Evolutionary conservation across 441 rosid genomes (phyloP).

Genomic region (Theobroma grandiflorum): DNA sequence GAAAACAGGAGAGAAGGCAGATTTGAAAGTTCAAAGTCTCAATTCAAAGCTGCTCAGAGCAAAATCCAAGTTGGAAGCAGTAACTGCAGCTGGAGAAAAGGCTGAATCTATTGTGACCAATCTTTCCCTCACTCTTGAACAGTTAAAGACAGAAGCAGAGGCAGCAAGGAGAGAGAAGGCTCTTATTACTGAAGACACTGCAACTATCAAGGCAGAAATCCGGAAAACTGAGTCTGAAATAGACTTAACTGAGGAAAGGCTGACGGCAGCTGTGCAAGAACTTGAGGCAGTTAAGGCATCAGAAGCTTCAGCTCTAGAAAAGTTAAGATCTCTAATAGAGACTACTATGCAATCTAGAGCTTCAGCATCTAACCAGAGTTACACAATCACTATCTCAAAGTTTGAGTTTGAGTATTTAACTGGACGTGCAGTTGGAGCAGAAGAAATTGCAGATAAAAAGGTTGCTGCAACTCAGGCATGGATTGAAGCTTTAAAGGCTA

Average conservation of each 20-base stretch:
- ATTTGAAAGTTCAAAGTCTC: slow-evolving; percentile 57
- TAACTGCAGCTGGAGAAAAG: slow-evolving; percentile 57
- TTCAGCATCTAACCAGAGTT: slow-evolving; percentile 44
- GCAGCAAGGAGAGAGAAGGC: slow-evolving; percentile 65
- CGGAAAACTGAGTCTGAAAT: slow-evolving; percentile 57
- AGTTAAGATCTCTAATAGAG: slow-evolving; percentile 54
- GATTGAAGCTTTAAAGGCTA: slow-evolving; percentile 79
- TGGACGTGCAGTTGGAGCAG: slow-evolving; percentile 65
- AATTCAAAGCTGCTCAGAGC: slow-evolving; percentile 82
- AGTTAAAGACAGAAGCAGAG: slow-evolving; percentile 65
- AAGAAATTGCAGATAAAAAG: slow-evolving; percentile 81
- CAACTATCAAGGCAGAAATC: slow-evolving; percentile 49
- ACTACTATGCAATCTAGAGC: slow-evolving; percentile 56
- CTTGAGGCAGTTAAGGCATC: slow-evolving; percentile 60
- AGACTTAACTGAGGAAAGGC: slow-evolving; percentile 59
- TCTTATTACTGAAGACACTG: slow-evolving; percentile 53
- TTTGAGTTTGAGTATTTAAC: slow-evolving; percentile 82
- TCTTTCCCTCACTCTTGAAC: slow-evolving; percentile 62
- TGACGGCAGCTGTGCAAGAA: slow-evolving; percentile 64
- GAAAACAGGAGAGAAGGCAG: slow-evolving; percentile 55
- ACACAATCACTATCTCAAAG: slow-evolving; percentile 68
- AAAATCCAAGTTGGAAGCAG: slow-evolving; percentile 65
- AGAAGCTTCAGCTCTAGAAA: slow-evolving; percentile 63
- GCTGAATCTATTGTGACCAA: slow-evolving; percentile 55
- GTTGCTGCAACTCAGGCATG: slow-evolving; percentile 89